Conservation (phyloP, 2,329 filamentous ascomycete species). For the Botryotinia convoluta region DNA sequence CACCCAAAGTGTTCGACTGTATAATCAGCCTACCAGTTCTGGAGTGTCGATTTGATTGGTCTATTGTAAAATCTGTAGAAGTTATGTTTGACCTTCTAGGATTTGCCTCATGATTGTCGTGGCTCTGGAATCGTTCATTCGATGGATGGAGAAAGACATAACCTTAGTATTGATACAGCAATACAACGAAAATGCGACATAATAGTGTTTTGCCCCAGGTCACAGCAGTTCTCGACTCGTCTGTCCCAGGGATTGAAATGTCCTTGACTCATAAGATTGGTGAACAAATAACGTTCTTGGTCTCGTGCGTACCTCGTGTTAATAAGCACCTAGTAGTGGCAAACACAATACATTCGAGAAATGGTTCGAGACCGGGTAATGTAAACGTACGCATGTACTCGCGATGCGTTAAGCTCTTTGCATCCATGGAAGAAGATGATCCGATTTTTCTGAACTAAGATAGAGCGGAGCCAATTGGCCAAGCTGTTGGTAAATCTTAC, state of each 20-base stretch:
- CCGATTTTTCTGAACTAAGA: neutral
- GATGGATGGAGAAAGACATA: neutral
- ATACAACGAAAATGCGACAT: too few relatives aligned
- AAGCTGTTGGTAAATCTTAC: neutral
- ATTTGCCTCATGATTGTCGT: neutral
- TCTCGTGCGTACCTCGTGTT: neutral
- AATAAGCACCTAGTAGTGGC: neutral
- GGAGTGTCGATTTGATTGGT: neutral
- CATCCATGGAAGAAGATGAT: constrained; percentile 15
- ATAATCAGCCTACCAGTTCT: neutral
- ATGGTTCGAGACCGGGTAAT: neutral
- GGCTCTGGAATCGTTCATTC: neutral
- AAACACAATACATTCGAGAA: neutral
- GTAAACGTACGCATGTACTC: neutral
- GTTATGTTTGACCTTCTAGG: neutral
- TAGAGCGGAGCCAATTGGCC: constrained; percentile 1
- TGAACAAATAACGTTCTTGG: neutral
- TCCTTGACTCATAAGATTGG: neutral
- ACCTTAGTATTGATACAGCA: neutral
- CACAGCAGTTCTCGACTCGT: neutral
- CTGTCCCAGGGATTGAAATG: neutral
- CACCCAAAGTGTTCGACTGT: neutral
- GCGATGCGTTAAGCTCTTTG: constrained; percentile 7
- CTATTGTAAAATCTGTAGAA: neutral
- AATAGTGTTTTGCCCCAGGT: neutral